A percentile compares a stretch with the other conserved stretches of the same genome.
These are phyloP conservation scores for Eucalyptus virginea DNA, from an alignment of 345 rosid species.

Conservation along the genomic window DNA sequence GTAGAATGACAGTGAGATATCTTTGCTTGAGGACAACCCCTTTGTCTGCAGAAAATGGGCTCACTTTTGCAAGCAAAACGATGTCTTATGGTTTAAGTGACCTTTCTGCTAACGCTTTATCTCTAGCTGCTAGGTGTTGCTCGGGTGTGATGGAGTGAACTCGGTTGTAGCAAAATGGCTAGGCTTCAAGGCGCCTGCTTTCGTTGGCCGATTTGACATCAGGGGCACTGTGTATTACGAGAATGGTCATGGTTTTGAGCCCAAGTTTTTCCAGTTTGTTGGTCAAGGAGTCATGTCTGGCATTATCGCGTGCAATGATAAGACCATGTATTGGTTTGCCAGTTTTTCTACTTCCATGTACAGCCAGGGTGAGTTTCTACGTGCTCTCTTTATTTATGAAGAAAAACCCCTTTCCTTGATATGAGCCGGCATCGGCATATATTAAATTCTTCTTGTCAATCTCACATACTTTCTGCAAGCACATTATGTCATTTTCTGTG, in stretches of 20 bases:
- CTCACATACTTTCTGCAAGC: background rate
- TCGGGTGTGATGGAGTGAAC: slow-evolving; percentile 72
- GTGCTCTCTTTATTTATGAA: background rate
- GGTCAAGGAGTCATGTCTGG: slow-evolving; percentile 41
- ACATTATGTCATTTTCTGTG: background rate
- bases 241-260: slow-evolving; percentile 24
- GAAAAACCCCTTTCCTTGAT: background rate
- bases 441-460: background rate
- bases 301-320: slow-evolving; percentile 33
- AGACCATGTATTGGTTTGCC: slow-evolving; percentile 2
- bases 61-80: background rate
- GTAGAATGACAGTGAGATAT: background rate
- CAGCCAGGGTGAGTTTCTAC: slow-evolving; percentile 7
- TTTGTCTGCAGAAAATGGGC: background rate
- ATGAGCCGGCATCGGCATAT: background rate
- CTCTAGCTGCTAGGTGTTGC: slow-evolving; percentile 23
- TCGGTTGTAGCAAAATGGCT: slow-evolving; percentile 62
- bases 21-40: background rate
- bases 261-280: slow-evolving; percentile 13
- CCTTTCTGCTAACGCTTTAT: background rate
- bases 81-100: background rate
- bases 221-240: slow-evolving; percentile 31
- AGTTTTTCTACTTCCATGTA: background rate
- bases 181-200: slow-evolving; percentile 37
- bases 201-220: slow-evolving; percentile 16